A percentile compares a stretch with the other conserved stretches of the same genome.
Evolutionary conservation across 1,139 yeast species (phyloP).

Genomic region (Geotrichum carabidarum): DNA sequence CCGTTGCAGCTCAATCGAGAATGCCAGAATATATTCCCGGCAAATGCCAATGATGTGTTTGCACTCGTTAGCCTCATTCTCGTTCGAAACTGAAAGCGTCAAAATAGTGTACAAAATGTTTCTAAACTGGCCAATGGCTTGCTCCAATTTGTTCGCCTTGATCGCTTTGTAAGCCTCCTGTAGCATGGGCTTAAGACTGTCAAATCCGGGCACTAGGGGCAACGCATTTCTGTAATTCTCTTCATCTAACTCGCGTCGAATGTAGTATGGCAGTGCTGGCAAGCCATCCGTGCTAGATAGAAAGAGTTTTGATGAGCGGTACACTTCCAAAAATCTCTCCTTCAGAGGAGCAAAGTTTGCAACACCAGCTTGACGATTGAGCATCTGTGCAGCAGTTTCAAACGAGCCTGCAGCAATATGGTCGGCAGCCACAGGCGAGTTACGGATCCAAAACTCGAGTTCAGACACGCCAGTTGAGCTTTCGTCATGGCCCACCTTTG

Average conservation of each 20-base stretch:
- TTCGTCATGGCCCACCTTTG: conserved; percentile 40
- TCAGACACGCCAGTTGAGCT: conserved; percentile 49
- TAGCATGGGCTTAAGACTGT: conserved; percentile 50
- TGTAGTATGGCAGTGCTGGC: conserved; percentile 63
- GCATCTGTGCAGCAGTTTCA: conserved; percentile 89
- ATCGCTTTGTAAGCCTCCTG: conserved; percentile 76
- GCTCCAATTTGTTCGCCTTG: conserved; percentile 74
- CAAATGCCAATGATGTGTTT: conserved; percentile 66
- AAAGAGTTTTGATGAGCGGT: conserved; percentile 70
- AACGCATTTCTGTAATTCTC: conserved; percentile 39
- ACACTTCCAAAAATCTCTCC: conserved; percentile 73
- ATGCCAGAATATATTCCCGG: conserved; percentile 86
- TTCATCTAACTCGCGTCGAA: conserved; percentile 56
- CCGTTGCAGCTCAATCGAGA: conserved; percentile 84
- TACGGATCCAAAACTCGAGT: conserved; percentile 76
- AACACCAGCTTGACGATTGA: conserved; percentile 84
- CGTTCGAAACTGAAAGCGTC: conserved; percentile 63
- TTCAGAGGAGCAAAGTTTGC: conserved; percentile 83
- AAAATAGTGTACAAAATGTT: conserved; percentile 71
- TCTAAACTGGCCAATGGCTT: conserved; percentile 76
- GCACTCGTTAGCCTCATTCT: conserved; percentile 74
- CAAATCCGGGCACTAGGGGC: conserved; percentile 75
- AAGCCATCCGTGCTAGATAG: conserved; percentile 70
- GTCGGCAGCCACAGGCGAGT: conserved; percentile 85
- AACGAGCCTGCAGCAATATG: conserved; percentile 95